A percentile compares a stretch with the other conserved stretches of the same genome.
Conservation (phyloP, 2,329 filamentous ascomycete species). For the Hypoxylon rubiginosum region DNA sequence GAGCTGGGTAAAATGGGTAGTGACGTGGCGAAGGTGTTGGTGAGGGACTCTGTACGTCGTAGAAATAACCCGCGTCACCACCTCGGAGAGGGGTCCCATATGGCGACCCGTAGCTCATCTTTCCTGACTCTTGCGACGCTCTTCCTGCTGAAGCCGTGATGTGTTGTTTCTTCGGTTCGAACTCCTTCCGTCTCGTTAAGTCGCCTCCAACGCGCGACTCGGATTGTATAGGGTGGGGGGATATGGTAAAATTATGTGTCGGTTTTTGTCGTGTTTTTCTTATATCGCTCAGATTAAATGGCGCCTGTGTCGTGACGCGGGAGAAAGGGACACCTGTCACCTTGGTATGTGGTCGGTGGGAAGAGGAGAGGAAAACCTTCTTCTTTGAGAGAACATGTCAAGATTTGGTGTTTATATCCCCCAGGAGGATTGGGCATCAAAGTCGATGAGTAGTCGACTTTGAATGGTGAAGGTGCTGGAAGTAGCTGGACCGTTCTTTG, state of each 20-base stretch:
- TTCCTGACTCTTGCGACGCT: conserved; percentile 54
- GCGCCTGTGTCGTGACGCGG: conserved; percentile 64
- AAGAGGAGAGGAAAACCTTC: conserved; percentile 67
- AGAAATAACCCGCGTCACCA: conserved; percentile 64
- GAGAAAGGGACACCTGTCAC: conserved; percentile 67
- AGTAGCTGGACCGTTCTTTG: conserved; percentile 55
- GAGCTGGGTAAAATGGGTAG: conserved; percentile 61
- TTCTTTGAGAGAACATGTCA: conserved; percentile 71
- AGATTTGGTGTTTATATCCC: conserved; percentile 57
- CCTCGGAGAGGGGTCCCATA: conserved; percentile 61
- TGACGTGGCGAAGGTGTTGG: conserved; percentile 70
- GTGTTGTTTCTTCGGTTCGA: conserved; percentile 34
- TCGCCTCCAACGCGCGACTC: conserved; percentile 36
- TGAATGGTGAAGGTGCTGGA: conserved; percentile 54
- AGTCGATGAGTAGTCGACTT: conserved; percentile 54
- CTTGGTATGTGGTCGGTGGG: conserved; percentile 73
- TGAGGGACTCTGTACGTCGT: conserved; percentile 66
- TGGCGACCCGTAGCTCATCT: conserved; percentile 60
- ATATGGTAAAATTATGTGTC: conserved; percentile 31
- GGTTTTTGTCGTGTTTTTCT: conserved; percentile 36
- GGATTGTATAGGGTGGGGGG: conserved; percentile 34
- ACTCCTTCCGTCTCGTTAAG: conserved; percentile 33
- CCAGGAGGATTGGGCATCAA: conserved; percentile 56
- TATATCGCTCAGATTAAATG: conserved; percentile 45
- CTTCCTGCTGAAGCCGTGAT: conserved; percentile 48